These are phyloP conservation scores for Ensete glaucum DNA, from an alignment of 176 grass and related monocot genomes.

Conservation along the genomic window DNA sequence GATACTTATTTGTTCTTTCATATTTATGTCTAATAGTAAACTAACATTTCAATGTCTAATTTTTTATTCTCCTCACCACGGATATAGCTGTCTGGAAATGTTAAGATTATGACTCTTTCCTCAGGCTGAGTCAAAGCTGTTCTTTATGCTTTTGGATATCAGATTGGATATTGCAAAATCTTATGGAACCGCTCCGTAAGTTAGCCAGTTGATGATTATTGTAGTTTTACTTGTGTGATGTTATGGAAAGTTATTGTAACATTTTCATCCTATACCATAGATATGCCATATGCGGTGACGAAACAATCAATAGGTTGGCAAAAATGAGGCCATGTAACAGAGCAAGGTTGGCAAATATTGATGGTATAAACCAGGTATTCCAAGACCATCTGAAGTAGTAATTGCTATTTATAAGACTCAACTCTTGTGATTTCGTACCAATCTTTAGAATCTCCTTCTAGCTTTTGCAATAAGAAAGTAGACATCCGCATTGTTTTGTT, in stretches of 20 bases:
- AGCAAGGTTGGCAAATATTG: conserved; percentile 77
- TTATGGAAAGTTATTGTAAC: neutral
- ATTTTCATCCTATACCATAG: conserved; percentile 26
- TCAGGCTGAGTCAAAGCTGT: conserved; percentile 69
- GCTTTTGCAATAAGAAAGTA: neutral
- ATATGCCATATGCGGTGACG: conserved; percentile 95
- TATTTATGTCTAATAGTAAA: neutral
- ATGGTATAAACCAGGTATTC: conserved; percentile 90
- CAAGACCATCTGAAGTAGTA: neutral
- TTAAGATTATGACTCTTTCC: conserved; percentile 17
- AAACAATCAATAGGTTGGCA: conserved; percentile 75
- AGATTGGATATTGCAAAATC: conserved; percentile 70
- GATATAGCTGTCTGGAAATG: neutral
- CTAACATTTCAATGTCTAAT: neutral
- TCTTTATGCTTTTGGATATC: conserved; percentile 58
- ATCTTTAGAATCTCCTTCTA: neutral
- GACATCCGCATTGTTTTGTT: neutral
- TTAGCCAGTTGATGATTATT: conserved; percentile 18
- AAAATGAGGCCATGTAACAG: conserved; percentile 71
- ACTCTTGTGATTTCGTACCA: neutral
- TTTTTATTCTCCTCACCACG: neutral
- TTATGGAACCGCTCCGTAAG: conserved; percentile 83
- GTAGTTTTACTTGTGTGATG: conserved; percentile 7
- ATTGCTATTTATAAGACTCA: neutral
- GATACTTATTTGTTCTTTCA: neutral